phyloP scores from a whole-genome alignment of 768 basidiomycete species.

The Tulasnella sp. region DNA sequence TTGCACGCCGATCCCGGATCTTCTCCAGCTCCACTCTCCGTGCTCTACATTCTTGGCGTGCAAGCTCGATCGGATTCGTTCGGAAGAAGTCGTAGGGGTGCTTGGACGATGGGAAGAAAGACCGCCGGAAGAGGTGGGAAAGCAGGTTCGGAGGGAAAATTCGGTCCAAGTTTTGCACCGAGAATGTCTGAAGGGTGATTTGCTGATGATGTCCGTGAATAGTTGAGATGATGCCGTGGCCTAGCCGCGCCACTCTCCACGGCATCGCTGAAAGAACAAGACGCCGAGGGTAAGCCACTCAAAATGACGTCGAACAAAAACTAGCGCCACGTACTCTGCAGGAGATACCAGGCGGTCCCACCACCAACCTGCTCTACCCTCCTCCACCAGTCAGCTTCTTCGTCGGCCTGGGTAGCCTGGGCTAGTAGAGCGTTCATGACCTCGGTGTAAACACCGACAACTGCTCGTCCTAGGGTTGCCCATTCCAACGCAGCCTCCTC shows the following conservation, averaged over 20 bases:
- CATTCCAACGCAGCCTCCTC: constrained; percentile 7
- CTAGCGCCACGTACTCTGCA: constrained; percentile 53
- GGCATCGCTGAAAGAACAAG: constrained; percentile 14
- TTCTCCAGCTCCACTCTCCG: constrained; percentile 49
- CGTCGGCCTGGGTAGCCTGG: constrained; percentile 58
- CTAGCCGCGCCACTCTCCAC: constrained; percentile 17
- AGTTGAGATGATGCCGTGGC: constrained; percentile 14
- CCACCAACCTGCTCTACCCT: constrained; percentile 48
- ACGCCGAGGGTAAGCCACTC: neutral
- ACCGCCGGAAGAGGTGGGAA: constrained; percentile 32
- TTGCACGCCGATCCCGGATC: constrained; percentile 56
- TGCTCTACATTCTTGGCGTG: constrained; percentile 52
- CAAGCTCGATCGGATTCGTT: constrained; percentile 47
- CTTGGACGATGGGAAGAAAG: constrained; percentile 54
- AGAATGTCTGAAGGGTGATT: constrained; percentile 35
- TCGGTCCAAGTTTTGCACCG: constrained; percentile 36
- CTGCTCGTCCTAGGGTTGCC: constrained; percentile 1
- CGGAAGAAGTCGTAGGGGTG: constrained; percentile 33
- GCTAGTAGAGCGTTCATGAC: constrained; percentile 51
- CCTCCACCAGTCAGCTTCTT: constrained; percentile 80
- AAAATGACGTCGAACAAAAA: neutral
- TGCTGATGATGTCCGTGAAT: constrained; percentile 23
- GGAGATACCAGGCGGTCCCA: constrained; percentile 49
- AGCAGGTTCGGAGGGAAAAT: constrained; percentile 37
- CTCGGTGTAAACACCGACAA: constrained; percentile 41